Percentiles rank a stretch among this genome's conserved stretches.
Conservation (phyloP, 2,329 filamentous ascomycete species). For the Epichloe amarillans region DNA sequence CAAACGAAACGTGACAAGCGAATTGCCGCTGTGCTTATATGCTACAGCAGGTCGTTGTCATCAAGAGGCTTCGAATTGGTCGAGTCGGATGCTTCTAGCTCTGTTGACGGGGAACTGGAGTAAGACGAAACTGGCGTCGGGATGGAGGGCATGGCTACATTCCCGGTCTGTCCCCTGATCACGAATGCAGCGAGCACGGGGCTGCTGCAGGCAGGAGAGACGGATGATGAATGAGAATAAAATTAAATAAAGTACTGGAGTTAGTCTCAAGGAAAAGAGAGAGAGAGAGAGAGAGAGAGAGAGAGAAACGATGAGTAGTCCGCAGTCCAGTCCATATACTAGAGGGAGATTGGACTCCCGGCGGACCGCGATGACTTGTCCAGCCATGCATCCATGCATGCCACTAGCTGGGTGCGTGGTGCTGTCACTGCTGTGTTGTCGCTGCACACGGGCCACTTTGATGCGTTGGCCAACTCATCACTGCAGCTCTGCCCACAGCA, state of each 20-base stretch:
- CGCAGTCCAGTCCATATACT: no score
- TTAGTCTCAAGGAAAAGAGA: background rate
- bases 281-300: background rate
- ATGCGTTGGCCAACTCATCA: constrained; percentile 30
- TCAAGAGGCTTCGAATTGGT: background rate
- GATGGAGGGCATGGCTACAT: no score
- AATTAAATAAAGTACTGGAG: no score
- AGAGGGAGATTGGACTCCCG: constrained; percentile 2
- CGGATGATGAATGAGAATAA: no score
- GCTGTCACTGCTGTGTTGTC: constrained; percentile 6
- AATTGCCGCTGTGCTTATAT: background rate
- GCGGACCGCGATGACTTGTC: background rate
- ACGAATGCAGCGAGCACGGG: no score
- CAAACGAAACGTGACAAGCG: background rate
- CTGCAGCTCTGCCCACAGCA: constrained; percentile 24
- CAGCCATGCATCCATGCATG: background rate
- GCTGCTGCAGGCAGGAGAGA: no score
- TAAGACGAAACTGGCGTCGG: no score
- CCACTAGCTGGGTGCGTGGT: background rate
- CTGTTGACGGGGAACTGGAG: background rate
- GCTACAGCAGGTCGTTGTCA: background rate
- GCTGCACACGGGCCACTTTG: constrained; percentile 28
- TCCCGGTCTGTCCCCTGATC: no score
- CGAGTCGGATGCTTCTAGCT: background rate
- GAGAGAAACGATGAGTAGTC: background rate